Evolutionary conservation across 2,329 filamentous ascomycete genomes (phyloP).

Genomic region (Sphaerostilbella broomeana): DNA sequence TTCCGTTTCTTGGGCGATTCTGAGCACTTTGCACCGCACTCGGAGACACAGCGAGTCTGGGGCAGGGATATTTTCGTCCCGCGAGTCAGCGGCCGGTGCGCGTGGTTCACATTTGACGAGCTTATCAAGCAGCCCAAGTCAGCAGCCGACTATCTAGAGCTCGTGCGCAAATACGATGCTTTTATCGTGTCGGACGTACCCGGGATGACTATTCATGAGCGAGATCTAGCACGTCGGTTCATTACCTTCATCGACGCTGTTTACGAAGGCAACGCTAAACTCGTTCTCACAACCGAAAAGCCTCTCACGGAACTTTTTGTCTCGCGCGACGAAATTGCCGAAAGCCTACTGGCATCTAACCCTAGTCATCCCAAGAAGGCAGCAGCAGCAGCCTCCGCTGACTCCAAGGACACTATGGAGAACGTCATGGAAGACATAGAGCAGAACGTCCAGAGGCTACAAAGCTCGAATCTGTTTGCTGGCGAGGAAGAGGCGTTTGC

Average conservation of each 20-base stretch:
- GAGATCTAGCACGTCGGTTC: conserved; percentile 85
- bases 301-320: conserved; percentile 83
- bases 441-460: conserved; percentile 75
- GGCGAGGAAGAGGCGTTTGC: conserved; percentile 96
- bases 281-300: conserved; percentile 85
- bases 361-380: conserved; percentile 26
- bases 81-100: conserved; percentile 76
- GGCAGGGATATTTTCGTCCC: conserved; percentile 85
- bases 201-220: conserved; percentile 78
- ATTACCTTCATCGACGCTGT: conserved; percentile 98
- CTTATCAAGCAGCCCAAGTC: conserved; percentile 83
- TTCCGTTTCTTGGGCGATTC: conserved; percentile 89
- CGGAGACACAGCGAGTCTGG: conserved; percentile 81
- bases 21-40: conserved; percentile 65
- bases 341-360: conserved; percentile 45
- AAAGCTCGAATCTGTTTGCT: conserved; percentile 79
- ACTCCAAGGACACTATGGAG: conserved; percentile 63
- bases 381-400: no score
- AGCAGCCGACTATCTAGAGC: conserved; percentile 90
- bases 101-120: conserved; percentile 88
- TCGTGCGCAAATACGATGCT: conserved; percentile 82
- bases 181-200: conserved; percentile 91
- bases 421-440: conserved; percentile 83
- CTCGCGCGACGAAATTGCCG: conserved; percentile 60
- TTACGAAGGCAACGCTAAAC: conserved; percentile 87